phyloP scores from a whole-genome alignment of 352 stramenopile species.

The Pythium aquatile region DNA sequence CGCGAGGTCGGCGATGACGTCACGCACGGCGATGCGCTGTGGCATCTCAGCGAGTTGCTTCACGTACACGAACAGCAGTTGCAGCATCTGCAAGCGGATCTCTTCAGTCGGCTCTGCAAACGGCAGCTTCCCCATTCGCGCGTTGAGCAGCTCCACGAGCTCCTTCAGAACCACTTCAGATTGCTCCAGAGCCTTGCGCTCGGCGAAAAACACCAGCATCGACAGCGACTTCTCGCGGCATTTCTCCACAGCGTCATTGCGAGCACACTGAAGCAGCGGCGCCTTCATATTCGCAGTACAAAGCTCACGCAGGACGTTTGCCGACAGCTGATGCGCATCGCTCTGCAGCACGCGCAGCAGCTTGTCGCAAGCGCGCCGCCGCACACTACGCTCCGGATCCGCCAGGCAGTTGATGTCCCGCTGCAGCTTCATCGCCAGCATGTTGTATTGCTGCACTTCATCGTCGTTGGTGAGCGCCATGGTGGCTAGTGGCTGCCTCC shows the following conservation, averaged over 20 bases:
- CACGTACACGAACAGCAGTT: constrained; percentile 53
- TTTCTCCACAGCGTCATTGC: constrained; percentile 64
- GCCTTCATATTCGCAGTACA: constrained; percentile 44
- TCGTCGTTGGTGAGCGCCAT: constrained; percentile 54
- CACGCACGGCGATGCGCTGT: constrained; percentile 32
- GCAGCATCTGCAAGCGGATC: constrained; percentile 70
- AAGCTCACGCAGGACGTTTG: constrained; percentile 40
- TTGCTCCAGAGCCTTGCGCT: constrained; percentile 44
- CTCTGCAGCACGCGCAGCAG: constrained; percentile 51
- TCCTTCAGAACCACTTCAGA: constrained; percentile 42
- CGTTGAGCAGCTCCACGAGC: constrained; percentile 44
- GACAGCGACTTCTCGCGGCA: constrained; percentile 69
- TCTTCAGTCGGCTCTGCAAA: constrained; percentile 81
- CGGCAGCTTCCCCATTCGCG: constrained; percentile 71
- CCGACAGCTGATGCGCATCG: constrained; percentile 39
- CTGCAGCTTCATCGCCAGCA: constrained; percentile 79
- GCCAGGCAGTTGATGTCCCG: constrained; percentile 79
- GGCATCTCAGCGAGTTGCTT: constrained; percentile 39
- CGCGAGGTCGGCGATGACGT: constrained; percentile 62
- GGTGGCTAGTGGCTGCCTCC: background rate
- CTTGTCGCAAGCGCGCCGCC: constrained; percentile 71
- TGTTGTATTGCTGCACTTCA: constrained; percentile 45
- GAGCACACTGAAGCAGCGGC: constrained; percentile 48
- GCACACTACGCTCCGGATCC: constrained; percentile 67
- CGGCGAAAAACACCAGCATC: constrained; percentile 56